Evolutionary conservation across 2,329 filamentous ascomycete genomes (phyloP).

Genomic region (Fusarium sp.): DNA sequence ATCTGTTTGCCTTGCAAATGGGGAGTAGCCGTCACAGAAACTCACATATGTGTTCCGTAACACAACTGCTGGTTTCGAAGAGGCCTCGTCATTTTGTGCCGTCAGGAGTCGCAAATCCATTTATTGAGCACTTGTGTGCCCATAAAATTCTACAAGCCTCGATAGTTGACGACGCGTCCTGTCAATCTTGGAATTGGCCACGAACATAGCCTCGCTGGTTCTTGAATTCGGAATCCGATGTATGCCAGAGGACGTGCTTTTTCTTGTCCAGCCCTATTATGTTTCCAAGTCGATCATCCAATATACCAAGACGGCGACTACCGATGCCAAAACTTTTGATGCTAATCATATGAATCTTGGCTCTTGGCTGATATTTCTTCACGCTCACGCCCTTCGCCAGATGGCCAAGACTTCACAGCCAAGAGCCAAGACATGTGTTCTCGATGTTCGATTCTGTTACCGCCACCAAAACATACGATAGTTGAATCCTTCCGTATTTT

Average conservation of each 20-base stretch:
- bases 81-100: conserved; percentile 9
- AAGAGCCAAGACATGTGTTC: conserved; percentile 14
- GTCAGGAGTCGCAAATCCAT: background rate
- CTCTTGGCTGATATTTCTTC: conserved; percentile 17
- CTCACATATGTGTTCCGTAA: conserved; percentile 10
- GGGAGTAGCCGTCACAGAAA: background rate
- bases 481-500: background rate
- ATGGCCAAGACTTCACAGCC: background rate
- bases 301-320: conserved; percentile 33
- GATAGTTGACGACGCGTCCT: conserved; percentile 23
- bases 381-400: background rate
- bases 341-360: conserved; percentile 18
- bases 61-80: conserved; percentile 1
- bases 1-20: background rate
- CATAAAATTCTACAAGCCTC: conserved; percentile 23
- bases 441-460: conserved; percentile 9
- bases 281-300: conserved; percentile 23
- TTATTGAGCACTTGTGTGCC: background rate
- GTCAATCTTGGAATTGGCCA: conserved; percentile 3
- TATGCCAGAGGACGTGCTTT: conserved; percentile 2
- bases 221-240: conserved; percentile 13
- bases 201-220: background rate
- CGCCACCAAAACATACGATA: conserved; percentile 7
- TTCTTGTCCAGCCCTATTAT: conserved; percentile 15
- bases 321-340: conserved; percentile 29